These are phyloP conservation scores for Cadophora gregata DNA, from an alignment of 2,329 filamentous ascomycete genomes.

Conservation along the genomic window DNA sequence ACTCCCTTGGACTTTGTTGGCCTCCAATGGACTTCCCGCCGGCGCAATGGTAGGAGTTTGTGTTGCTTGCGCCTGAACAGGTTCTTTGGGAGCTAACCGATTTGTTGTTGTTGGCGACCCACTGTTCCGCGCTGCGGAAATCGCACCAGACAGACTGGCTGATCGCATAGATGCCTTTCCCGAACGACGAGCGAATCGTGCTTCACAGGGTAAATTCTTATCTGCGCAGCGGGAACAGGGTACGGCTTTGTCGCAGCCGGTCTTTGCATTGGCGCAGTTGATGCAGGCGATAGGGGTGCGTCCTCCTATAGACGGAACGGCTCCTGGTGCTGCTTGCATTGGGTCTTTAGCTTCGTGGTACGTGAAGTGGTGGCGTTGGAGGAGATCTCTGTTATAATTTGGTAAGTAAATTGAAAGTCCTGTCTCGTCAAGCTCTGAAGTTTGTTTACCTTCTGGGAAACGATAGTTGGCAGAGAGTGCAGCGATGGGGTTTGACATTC, in stretches of 20 bases:
- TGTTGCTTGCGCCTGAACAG: neutral
- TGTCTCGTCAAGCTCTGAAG: neutral
- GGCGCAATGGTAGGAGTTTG: constrained; percentile 7
- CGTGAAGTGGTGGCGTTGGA: constrained; percentile 57
- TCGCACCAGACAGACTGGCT: constrained; percentile 16
- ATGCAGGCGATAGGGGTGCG: constrained; percentile 56
- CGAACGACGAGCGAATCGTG: constrained; percentile 57
- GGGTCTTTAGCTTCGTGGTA: constrained; percentile 58
- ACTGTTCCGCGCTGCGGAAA: constrained; percentile 1
- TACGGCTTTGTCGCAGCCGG: constrained; percentile 56
- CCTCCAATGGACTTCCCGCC: neutral
- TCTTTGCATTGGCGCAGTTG: constrained; percentile 58
- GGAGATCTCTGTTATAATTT: constrained; percentile 49
- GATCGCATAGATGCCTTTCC: constrained; percentile 21
- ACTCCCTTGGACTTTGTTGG: constrained; percentile 9
- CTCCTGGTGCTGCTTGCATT: constrained; percentile 52
- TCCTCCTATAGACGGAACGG: constrained; percentile 49
- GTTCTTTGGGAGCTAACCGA: constrained; percentile 17
- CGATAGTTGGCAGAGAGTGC: constrained; percentile 54
- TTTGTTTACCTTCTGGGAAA: constrained; percentile 55
- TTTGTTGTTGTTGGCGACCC: constrained; percentile 14
- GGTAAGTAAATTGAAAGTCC: constrained; percentile 25
- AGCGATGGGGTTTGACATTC: constrained; percentile 60
- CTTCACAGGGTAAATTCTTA: constrained; percentile 55
- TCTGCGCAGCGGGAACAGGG: constrained; percentile 57